Base-by-base conservation (phyloP, 1,284 basidiomycete species). In the Ustilago tritici region DNA sequence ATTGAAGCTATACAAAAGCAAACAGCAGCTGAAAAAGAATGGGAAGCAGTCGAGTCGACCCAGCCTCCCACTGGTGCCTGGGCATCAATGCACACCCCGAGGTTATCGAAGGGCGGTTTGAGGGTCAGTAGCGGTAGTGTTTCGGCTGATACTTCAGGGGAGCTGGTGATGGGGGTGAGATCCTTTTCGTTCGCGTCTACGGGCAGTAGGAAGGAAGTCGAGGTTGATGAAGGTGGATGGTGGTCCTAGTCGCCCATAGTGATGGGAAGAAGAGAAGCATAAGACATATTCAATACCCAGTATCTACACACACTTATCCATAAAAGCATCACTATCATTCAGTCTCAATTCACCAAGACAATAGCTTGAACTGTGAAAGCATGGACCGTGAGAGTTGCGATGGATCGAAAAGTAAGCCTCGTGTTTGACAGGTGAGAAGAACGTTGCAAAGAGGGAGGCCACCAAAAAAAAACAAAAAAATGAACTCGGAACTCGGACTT, bases 221-320 rank as follows among this genome's bases (percentile, higher is more conserved):
- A 70, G 60, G 61, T 69, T 14, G 76, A 78, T 38, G 71, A 71
- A 9, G 76, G 65, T 15, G 76, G 76, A 7, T 78, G 76, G 76
- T 78, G 76, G 76, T 69, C 65, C 23, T 77, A 58, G 40, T 15
- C 1, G 23, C 5, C 9, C 40, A 34, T 17, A 2, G 34, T 9
- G 31, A 10, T 12, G 9, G 23, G 6, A 35, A 35, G 32, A 23
- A 14, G 41, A 38, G 34, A 49, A 23, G 19, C 49, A 36, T 53
- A 40, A 11, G 11, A 56, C n/a, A 50, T 10, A 50, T 46, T 36
- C 9, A 34, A 59, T 59, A 59, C 57, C 57, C 57, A 57, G 17
- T 49, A 19, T 11, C 41, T 28, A 11, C 19, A 52, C 23, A 58
- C 19, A 19, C n/a, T 23, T 19, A 23, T 47, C 19, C 34, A 23